Base-by-base conservation (phyloP, 164 flowering plant genomes). In the Vitis amurensis region DNA sequence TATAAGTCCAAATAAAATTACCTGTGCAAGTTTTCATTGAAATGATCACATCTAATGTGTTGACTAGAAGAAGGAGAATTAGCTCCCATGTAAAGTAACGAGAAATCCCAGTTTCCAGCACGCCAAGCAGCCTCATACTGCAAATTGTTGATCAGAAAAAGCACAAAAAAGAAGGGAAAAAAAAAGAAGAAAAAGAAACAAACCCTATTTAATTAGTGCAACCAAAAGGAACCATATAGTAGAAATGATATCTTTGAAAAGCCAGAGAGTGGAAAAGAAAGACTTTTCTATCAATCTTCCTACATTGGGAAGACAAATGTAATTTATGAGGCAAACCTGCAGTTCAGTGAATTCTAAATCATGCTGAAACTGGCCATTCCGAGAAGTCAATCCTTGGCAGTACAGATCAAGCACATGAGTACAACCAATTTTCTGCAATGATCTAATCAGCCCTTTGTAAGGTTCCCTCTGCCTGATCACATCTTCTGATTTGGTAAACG, bases 121-220 rank as follows among this genome's bases (percentile, higher is more conserved):
- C 97, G 93, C 98, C 99, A 93, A 64, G 99, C 98, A 81, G 98
- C 94, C 80, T 95, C 99, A 81, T 93, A 95, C 98, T 93, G 76
- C 80, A 83, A 61, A 63, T 64, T 23, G 31, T 15, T 53, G 14
- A 51, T 53, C 23, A 59, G 17, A 14, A 61, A 27, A 10, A 23
- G 9, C 16, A 57, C 44, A 37, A 37, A 37, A 37, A 37, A 50
- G 4, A 8, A 6, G 14, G 50, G 11, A 0, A 17, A 50, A 11
- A n/a, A 53, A 52, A 64, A 49, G 17, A 9, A 55, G 15, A 66
- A 44, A 61, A 50, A 59, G n/a, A n/a, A n/a, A n/a, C n/a, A n/a
- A 63, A 55, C 57, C 64, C 8, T 44, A 19, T n/a, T 65, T 61
- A 27, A 19, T 55, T 13, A 9, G 57, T 23, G 2, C 3, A 23